Percentiles rank a stretch among this genome's conserved stretches.
These are phyloP conservation scores for Vitis hybrid DNA, from an alignment of 177 flowering plant species.

Conservation along the genomic window DNA sequence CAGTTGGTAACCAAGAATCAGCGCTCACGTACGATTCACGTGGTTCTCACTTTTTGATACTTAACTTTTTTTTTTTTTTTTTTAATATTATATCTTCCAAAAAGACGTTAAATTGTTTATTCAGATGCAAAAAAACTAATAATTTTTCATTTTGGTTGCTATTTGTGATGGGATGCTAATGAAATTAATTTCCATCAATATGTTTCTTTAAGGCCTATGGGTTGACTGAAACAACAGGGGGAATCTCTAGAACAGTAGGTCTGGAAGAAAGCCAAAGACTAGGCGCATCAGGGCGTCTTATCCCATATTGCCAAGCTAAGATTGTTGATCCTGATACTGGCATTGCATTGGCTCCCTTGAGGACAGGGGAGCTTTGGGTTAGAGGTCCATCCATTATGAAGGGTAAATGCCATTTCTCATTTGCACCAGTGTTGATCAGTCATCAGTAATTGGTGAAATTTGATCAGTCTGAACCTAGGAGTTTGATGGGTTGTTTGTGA, in stretches of 20 bases:
- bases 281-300: conserved; percentile 11
- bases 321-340: conserved; percentile 21
- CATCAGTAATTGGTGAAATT: too few species aligned
- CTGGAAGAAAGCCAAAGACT: conserved; percentile 4
- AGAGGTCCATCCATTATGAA: conserved; percentile 25
- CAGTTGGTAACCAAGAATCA: too few species aligned
- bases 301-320: conserved; percentile 15
- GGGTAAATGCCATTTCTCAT: conserved; percentile 8
- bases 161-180: too few species aligned
- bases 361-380: conserved; percentile 24
- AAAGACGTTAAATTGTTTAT: too few species aligned
- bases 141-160: too few species aligned
- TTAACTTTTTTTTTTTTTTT: too few species aligned
- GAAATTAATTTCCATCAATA: not conserved
- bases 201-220: conserved; percentile 15
- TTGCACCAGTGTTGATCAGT: too few species aligned
- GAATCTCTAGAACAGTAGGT: conserved; percentile 9
- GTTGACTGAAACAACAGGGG: conserved; percentile 23
- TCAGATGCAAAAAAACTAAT: too few species aligned
- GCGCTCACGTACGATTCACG: too few species aligned
- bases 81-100: too few species aligned
- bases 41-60: too few species aligned
- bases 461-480: too few species aligned
- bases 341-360: conserved; percentile 3
- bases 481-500: not conserved